A percentile compares a stretch with the other conserved stretches of the same genome.
Evolutionary conservation across 2,329 filamentous ascomycete species (phyloP).

Genomic region (Cladorrhinum sp.): DNA sequence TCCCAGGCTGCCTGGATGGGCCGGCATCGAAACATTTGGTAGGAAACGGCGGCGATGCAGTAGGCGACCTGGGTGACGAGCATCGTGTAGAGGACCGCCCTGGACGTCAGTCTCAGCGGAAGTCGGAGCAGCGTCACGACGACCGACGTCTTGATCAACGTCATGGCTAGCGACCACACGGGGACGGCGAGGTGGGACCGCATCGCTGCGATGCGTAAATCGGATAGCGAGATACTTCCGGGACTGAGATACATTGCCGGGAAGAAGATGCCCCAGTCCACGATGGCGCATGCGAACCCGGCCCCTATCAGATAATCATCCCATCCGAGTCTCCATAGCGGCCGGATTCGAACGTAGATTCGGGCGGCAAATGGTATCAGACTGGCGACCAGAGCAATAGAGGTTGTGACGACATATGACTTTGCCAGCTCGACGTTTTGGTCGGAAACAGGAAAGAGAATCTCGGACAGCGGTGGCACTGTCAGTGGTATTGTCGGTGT

Average conservation of each 20-base stretch:
- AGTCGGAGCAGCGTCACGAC: slow-evolving; percentile 19
- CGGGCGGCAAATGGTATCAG: slow-evolving; percentile 18
- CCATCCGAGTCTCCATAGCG: slow-evolving; percentile 18
- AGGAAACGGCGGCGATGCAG: slow-evolving; percentile 14
- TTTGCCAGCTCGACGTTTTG: slow-evolving; percentile 14
- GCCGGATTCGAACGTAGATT: slow-evolving; percentile 19
- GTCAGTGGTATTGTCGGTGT: neutral
- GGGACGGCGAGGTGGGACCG: slow-evolving; percentile 18
- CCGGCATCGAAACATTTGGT: slow-evolving; percentile 19
- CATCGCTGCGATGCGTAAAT: slow-evolving; percentile 1
- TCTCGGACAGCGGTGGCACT: neutral
- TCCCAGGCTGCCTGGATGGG: slow-evolving; percentile 19
- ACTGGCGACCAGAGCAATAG: slow-evolving; percentile 13
- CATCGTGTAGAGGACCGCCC: slow-evolving; percentile 11
- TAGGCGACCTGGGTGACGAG: slow-evolving; percentile 9
- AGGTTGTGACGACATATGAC: slow-evolving; percentile 17
- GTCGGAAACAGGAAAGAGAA: neutral
- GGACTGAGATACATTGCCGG: slow-evolving; percentile 6
- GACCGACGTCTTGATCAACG: slow-evolving; percentile 20
- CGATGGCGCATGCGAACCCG: slow-evolving; percentile 18
- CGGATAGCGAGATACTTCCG: slow-evolving; percentile 5
- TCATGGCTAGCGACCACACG: slow-evolving; percentile 22
- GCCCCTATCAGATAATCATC: slow-evolving; percentile 20
- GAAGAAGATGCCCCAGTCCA: slow-evolving; percentile 18
- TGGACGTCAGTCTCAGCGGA: slow-evolving; percentile 7